A percentile compares a stretch with the other conserved stretches of the same genome.
Conservation (phyloP, 768 basidiomycete genomes). For the Pulveroboletus sp. region DNA sequence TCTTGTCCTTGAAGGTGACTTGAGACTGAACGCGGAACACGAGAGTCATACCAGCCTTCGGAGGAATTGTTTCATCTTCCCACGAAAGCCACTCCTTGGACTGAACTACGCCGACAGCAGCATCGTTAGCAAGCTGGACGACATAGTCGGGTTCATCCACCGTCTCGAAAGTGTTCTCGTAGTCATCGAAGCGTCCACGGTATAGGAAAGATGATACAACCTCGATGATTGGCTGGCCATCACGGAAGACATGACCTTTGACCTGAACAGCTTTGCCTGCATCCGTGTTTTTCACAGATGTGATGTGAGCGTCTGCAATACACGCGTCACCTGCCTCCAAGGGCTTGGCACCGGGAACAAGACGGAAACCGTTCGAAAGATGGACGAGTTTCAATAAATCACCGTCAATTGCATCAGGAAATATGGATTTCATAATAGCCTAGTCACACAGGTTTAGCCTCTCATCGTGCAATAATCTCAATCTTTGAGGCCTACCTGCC, state of each 20-base stretch:
- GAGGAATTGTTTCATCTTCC: slow-evolving; percentile 78
- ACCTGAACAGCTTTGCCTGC: slow-evolving; percentile 93
- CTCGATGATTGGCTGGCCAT: slow-evolving; percentile 81
- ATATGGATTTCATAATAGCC: slow-evolving; percentile 99
- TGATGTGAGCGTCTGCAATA: slow-evolving; percentile 83
- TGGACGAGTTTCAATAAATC: slow-evolving; percentile 96
- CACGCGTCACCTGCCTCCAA: slow-evolving; percentile 87
- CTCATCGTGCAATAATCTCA: not conserved
- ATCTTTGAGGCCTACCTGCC: slow-evolving; percentile 69
- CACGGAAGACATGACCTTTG: slow-evolving; percentile 78
- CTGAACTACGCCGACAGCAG: slow-evolving; percentile 84
- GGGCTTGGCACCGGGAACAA: slow-evolving; percentile 73
- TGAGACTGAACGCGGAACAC: slow-evolving; percentile 89
- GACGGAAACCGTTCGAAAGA: slow-evolving; percentile 93
- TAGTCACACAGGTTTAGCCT: slow-evolving; percentile 32
- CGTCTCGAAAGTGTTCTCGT: slow-evolving; percentile 93
- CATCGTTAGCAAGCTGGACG: slow-evolving; percentile 71
- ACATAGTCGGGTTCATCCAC: slow-evolving; percentile 87
- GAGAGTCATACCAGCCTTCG: slow-evolving; percentile 76
- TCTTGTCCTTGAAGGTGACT: slow-evolving; percentile 89
- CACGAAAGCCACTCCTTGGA: slow-evolving; percentile 99
- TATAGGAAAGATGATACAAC: slow-evolving; percentile 96
- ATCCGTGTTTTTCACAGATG: slow-evolving; percentile 86
- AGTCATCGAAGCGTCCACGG: slow-evolving; percentile 92
- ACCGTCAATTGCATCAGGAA: slow-evolving; percentile 88